Conservation (phyloP, 164 flowering plant genomes). For the Kalanchoe fedtschenkoi region DNA sequence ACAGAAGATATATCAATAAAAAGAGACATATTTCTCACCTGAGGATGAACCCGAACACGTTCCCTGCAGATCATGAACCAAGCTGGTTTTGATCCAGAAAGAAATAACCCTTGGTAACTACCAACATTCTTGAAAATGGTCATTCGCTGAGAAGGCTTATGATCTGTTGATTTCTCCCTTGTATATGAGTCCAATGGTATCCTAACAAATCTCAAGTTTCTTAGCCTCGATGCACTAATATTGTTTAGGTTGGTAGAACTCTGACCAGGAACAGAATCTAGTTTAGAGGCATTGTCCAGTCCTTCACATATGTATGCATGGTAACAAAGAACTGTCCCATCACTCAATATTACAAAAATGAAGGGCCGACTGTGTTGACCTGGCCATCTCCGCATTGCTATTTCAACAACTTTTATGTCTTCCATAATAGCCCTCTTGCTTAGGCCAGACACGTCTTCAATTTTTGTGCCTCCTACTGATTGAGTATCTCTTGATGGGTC, state of each 20-base stretch:
- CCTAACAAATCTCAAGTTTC: conserved; percentile 80
- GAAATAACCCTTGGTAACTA: conserved; percentile 81
- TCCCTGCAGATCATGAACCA: conserved; percentile 96
- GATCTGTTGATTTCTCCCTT: conserved; percentile 56
- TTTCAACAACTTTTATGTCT: conserved; percentile 63
- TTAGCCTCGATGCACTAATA: conserved; percentile 59
- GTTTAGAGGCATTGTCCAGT: conserved; percentile 49
- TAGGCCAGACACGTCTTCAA: conserved; percentile 34
- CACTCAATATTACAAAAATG: conserved; percentile 68
- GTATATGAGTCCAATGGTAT: conserved; percentile 54
- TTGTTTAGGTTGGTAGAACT: conserved; percentile 27
- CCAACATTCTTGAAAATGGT: conserved; percentile 70
- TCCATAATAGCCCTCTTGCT: conserved; percentile 51
- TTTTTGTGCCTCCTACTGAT: conserved; percentile 12
- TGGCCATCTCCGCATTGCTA: conserved; percentile 90
- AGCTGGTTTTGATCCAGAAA: conserved; percentile 81
- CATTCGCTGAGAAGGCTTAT: conserved; percentile 38
- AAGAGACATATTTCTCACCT: conserved; percentile 36
- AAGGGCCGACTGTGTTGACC: conserved; percentile 77
- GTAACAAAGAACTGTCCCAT: conserved; percentile 90
- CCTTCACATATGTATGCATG: conserved; percentile 85
- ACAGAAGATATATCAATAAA: not conserved
- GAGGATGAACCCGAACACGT: conserved; percentile 91
- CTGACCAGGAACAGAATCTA: conserved; percentile 33
- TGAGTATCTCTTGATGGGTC: conserved; percentile 30